phyloP scores from a whole-genome alignment of 1,284 basidiomycete genomes.

The Cutaneotrichosporon cyanovorans region DNA sequence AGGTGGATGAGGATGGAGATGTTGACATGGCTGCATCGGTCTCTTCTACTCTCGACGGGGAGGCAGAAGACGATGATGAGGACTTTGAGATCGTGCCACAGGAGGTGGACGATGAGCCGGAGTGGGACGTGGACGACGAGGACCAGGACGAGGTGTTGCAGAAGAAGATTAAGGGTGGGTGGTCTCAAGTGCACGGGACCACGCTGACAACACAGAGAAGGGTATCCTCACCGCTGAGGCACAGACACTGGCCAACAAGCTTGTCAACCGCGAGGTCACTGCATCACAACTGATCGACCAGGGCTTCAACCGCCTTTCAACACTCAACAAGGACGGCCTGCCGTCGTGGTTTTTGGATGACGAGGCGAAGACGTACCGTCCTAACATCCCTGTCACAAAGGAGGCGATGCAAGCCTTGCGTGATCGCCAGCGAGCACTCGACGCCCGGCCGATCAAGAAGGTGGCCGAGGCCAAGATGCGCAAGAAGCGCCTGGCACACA shows the following conservation, averaged over 20 bases:
- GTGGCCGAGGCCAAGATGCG: constrained; percentile 96
- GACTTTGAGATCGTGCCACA: constrained; percentile 70
- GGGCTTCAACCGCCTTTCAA: constrained; percentile 89
- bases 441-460: constrained; percentile 98
- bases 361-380: constrained; percentile 84
- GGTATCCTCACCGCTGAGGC: constrained; percentile 88
- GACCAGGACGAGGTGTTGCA: constrained; percentile 69
- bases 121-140: constrained; percentile 73
- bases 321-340: constrained; percentile 83
- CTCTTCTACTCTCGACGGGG: constrained; percentile 22
- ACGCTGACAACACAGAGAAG: constrained; percentile 55
- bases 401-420: constrained; percentile 83
- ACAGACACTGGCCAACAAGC: constrained; percentile 79
- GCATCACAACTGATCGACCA: constrained; percentile 85
- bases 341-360: constrained; percentile 98
- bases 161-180: constrained; percentile 63
- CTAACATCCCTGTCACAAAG: constrained; percentile 93
- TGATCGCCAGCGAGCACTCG: constrained; percentile 84
- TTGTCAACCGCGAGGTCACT: constrained; percentile 87
- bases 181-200: background rate
- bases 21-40: constrained; percentile 31
- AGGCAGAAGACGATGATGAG: constrained; percentile 36
- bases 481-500: constrained; percentile 85
- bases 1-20: constrained; percentile 34
- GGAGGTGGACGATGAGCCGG: constrained; percentile 55